A percentile compares a stretch with the other conserved stretches of the same genome.
Conservation (phyloP, 208 protist species). For the Endotrypanum monterogeii region DNA sequence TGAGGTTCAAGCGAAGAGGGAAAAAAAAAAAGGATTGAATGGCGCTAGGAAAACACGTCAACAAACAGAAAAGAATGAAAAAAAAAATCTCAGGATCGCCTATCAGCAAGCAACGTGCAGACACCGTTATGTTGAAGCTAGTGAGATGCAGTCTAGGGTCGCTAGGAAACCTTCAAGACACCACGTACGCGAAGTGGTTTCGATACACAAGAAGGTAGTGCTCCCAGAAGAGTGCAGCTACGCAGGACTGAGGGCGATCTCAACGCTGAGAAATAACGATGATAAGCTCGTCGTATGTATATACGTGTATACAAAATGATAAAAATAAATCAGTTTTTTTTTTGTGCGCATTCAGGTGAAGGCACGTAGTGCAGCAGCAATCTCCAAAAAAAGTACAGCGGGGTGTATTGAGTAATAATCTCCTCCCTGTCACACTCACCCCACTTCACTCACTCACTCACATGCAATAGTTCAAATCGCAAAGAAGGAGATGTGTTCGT, state of each 20-base stretch:
- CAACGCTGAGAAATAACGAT: not conserved
- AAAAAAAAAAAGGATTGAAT: conserved; percentile 1
- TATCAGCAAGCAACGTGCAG: not conserved
- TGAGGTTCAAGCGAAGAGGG: not conserved
- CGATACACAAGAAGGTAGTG: not conserved
- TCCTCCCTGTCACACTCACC: too few relatives aligned
- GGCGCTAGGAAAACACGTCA: not conserved
- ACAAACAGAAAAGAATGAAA: not conserved
- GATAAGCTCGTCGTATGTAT: not conserved
- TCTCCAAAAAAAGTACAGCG: not conserved
- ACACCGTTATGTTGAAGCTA: not conserved
- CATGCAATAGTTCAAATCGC: not conserved
- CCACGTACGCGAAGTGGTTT: too few relatives aligned
- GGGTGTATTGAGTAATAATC: too few relatives aligned
- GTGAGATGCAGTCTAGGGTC: not conserved
- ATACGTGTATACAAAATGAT: conserved; percentile 1
- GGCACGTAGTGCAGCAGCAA: not conserved
- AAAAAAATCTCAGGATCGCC: not conserved
- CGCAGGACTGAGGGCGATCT: not conserved
- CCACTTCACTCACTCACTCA: too few relatives aligned
- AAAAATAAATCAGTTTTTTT: not conserved
- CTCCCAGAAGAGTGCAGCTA: not conserved
- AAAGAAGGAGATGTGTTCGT: not conserved
- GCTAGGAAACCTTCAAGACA: too few relatives aligned
- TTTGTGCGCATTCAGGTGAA: not conserved